These are phyloP conservation scores for Erysiphe pulchra DNA, from an alignment of 2,329 filamentous ascomycete species.

Conservation along the genomic window DNA sequence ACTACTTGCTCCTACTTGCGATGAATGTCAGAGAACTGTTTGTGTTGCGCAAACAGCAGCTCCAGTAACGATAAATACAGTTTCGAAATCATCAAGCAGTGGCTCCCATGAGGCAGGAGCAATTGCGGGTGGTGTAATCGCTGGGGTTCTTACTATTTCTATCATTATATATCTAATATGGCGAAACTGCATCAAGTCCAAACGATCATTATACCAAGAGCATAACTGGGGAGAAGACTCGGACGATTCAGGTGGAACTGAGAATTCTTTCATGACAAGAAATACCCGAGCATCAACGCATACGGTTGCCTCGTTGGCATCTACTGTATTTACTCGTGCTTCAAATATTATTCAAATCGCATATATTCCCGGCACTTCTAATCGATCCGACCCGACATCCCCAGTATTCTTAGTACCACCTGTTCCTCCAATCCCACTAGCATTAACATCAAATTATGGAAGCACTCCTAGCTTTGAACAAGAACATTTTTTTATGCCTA, in stretches of 20 bases:
- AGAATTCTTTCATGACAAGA: constrained; percentile 27
- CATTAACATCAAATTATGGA: constrained; percentile 27
- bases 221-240: constrained; percentile 27
- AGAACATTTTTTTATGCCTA: constrained; percentile 81
- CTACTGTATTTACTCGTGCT: constrained; percentile 78
- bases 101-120: constrained; percentile 45
- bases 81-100: constrained; percentile 14
- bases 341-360: constrained; percentile 99
- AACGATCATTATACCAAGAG: constrained; percentile 38
- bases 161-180: constrained; percentile 57
- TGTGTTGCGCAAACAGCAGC: constrained; percentile 21
- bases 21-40: constrained; percentile 27
- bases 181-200: constrained; percentile 66
- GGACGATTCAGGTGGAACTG: constrained; percentile 24
- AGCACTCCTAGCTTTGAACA: constrained; percentile 39
- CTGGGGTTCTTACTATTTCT: constrained; percentile 53
- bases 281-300: constrained; percentile 53
- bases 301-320: constrained; percentile 78
- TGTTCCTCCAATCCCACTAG: constrained; percentile 68
- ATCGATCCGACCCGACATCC: constrained; percentile 65
- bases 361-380: constrained; percentile 92
- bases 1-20: constrained; percentile 30
- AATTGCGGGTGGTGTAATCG: constrained; percentile 78
- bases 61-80: constrained; percentile 7
- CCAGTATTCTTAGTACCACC: constrained; percentile 65